These are phyloP conservation scores for Exobasidium cylindrosporum DNA, from an alignment of 1,284 basidiomycete genomes.

Conservation along the genomic window DNA sequence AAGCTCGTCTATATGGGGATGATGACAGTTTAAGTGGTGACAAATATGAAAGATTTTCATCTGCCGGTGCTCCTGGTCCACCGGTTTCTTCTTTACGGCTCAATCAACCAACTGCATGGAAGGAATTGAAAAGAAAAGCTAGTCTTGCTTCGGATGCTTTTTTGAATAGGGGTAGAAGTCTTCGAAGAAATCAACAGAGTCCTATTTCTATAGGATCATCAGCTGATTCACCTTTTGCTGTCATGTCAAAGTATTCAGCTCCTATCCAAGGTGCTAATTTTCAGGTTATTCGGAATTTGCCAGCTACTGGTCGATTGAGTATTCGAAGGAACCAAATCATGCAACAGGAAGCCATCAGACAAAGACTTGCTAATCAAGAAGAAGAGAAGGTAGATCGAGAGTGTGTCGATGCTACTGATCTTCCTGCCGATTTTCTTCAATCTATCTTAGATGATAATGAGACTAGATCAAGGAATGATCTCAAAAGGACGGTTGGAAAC, in stretches of 20 bases:
- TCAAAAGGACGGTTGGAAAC: slow-evolving; percentile 10
- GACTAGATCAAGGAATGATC: neutral
- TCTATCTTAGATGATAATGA: slow-evolving; percentile 22
- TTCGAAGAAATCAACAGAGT: neutral
- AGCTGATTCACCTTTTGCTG: neutral
- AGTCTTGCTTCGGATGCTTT: neutral
- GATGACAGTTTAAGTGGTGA: slow-evolving; percentile 10
- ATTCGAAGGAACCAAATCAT: slow-evolving; percentile 15
- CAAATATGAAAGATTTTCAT: slow-evolving; percentile 2
- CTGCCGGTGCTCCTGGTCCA: slow-evolving; percentile 8
- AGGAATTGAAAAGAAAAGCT: slow-evolving; percentile 10
- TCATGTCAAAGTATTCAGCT: neutral
- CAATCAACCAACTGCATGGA: slow-evolving; percentile 14
- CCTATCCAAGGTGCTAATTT: neutral
- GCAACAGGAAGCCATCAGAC: slow-evolving; percentile 10
- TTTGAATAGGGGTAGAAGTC: neutral
- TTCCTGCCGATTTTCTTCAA: slow-evolving; percentile 30
- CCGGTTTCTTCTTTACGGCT: slow-evolving; percentile 32
- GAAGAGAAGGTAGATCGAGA: no score
- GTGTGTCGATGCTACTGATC: slow-evolving; percentile 1
- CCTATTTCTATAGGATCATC: neutral
- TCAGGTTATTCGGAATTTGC: slow-evolving; percentile 9
- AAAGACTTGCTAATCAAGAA: neutral
- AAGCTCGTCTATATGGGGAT: slow-evolving; percentile 20
- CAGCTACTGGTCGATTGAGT: slow-evolving; percentile 15